Evolutionary conservation across 139 green algal genomes (phyloP).

Genomic region (Trebouxia sp.): DNA sequence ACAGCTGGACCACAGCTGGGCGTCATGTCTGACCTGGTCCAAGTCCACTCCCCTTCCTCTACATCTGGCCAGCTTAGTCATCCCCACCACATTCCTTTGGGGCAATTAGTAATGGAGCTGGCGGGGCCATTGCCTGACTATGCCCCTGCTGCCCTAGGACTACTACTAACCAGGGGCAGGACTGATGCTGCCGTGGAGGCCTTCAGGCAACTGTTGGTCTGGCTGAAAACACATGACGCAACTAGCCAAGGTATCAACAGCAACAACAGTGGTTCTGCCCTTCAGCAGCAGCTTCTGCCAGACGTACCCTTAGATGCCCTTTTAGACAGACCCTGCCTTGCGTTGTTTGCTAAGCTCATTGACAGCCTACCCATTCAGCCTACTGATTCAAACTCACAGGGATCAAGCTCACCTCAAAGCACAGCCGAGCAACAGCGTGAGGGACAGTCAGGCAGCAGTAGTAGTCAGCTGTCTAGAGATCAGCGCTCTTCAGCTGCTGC

Average conservation of each 20-base stretch:
- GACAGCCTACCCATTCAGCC: not conserved
- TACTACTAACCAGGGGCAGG: conserved; percentile 41
- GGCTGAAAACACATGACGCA: conserved; percentile 18
- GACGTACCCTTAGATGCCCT: not conserved
- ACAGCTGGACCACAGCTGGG: not conserved
- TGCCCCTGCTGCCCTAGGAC: conserved; percentile 34
- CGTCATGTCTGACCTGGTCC: not conserved
- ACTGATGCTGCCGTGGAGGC: conserved; percentile 31
- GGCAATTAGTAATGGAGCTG: not conserved
- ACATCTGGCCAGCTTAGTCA: not conserved
- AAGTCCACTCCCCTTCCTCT: not conserved
- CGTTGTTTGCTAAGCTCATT: not conserved
- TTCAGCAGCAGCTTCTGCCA: conserved; percentile 8
- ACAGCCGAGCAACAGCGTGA: not conserved
- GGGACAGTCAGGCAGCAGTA: no score
- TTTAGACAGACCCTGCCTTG: not conserved
- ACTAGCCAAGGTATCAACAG: not conserved
- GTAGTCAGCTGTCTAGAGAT: not conserved
- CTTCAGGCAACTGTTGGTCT: conserved; percentile 39
- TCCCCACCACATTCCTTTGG: conserved; percentile 10
- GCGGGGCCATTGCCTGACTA: conserved; percentile 42
- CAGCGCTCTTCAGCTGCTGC: no score
- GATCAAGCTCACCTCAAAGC: not conserved
- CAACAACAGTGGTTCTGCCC: not conserved
- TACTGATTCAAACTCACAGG: not conserved